Base-by-base conservation (phyloP, 805 yeast species). In the Starmera dryadoides region DNA sequence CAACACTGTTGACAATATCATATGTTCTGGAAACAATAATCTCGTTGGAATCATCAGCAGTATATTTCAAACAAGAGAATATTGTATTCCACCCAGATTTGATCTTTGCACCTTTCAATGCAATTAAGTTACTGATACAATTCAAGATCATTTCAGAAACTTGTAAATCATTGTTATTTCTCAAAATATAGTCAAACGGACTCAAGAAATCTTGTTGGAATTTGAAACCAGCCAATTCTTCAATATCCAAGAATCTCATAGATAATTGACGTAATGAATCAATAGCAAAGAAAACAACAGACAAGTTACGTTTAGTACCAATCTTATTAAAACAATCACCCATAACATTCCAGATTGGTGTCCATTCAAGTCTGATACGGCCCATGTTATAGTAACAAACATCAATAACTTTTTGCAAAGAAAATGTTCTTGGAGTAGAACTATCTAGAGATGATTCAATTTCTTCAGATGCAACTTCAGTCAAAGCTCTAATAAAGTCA, bases 371-470 rank as follows among this genome's bases (percentile, higher is more conserved):
- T 59, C 96, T 78, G 51, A 93, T 89, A 67, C 98, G 84, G 37
- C 79, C 79, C 97, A 93, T 93, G 59, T 94, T 94, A 67, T 94
- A 93, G 61, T 93, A 91, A 62, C 97, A 91, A 33, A 93, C 95
- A 62, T 94, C 98, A 38, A 93, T 95, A 71, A 93, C 85, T 57
- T 93, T 93, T 56, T 88, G 98, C 46, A 93, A 65, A 0, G 98
- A 86, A 56, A 86, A 94, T 63, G 87, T 81, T 58, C 98, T 72
- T 30, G 98, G 98, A 44, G 86, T 79, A 6, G 73, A 68, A 33
- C 89, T 80, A 53, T 78, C 79, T 6, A 88, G 89, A 1, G 95
- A 83, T 0, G 94, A 82, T 45, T 85, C 88, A 44, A 93, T 87
- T 59, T 93, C 99, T 53, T 89, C 97, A 32, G 77, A 66, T 0